phyloP scores from a whole-genome alignment of 2,329 filamentous ascomycete genomes.

The Pseudocercospora macadamiae region DNA sequence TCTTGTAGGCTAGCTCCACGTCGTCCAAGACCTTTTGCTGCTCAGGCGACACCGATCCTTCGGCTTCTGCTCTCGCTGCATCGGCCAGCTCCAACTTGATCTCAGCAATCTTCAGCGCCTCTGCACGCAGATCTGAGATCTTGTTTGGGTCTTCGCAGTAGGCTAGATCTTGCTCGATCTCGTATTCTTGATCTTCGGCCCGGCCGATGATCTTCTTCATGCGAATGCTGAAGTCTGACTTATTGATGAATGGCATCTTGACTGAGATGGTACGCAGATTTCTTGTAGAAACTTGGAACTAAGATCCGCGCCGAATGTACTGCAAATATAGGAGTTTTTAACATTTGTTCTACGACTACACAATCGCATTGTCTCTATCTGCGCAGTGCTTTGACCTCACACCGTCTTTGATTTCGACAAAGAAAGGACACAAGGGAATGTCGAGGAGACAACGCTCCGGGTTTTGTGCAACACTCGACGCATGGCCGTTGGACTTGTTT shows the following conservation, averaged over 20 bases:
- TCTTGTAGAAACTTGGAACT: no score
- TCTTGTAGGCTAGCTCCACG: not conserved
- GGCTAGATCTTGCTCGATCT: not conserved
- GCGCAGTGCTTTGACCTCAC: no score
- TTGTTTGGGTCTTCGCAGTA: not conserved
- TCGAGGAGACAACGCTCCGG: no score
- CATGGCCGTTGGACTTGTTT: no score
- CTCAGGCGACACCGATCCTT: not conserved
- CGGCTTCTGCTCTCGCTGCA: not conserved
- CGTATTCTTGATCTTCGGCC: not conserved
- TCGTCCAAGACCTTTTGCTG: not conserved
- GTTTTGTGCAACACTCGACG: no score
- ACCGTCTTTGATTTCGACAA: no score
- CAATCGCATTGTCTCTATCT: no score
- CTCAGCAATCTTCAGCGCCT: not conserved
- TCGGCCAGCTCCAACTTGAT: not conserved
- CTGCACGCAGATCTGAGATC: not conserved
- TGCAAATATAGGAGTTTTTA: no score
- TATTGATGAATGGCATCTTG: not conserved
- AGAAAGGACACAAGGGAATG: no score
- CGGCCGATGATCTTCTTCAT: slow-evolving; percentile 1
- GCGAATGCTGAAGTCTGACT: not conserved
- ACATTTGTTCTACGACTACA: no score
- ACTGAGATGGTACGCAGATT: not conserved
- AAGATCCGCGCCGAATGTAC: no score